Conservation (phyloP, 2,329 filamentous ascomycete species). For the Exophiala spinifera region DNA sequence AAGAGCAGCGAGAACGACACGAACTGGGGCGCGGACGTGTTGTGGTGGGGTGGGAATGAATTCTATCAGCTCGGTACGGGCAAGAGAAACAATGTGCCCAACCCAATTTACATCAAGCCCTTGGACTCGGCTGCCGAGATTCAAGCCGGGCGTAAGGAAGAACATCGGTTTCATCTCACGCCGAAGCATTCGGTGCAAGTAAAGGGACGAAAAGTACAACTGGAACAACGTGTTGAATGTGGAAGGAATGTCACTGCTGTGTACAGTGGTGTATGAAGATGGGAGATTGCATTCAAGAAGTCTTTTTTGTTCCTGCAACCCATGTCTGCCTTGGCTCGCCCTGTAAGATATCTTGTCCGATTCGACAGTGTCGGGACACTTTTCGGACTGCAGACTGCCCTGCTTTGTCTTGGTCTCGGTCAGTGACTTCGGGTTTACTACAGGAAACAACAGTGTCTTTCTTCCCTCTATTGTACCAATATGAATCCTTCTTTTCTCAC, state of each 20-base stretch:
- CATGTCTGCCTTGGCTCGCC: neutral
- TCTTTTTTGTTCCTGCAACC: neutral
- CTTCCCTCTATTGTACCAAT: neutral
- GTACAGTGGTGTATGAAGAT: constrained; percentile 61
- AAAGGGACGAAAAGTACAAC: constrained; percentile 65
- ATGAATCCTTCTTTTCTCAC: neutral
- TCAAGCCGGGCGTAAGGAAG: constrained; percentile 61
- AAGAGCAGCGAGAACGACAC: constrained; percentile 63
- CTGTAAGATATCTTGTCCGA: neutral
- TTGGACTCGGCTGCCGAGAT: constrained; percentile 65
- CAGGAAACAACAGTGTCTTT: too few relatives aligned
- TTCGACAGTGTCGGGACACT: neutral
- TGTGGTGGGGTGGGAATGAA: constrained; percentile 96
- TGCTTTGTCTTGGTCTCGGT: neutral
- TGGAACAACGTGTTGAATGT: constrained; percentile 87
- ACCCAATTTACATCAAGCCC: constrained; percentile 75
- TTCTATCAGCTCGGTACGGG: constrained; percentile 90
- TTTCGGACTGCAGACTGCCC: neutral
- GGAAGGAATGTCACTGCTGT: constrained; percentile 78
- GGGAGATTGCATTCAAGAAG: neutral
- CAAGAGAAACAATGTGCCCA: constrained; percentile 74
- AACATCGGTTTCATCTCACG: constrained; percentile 76
- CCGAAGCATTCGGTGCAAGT: constrained; percentile 69
- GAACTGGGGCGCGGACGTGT: constrained; percentile 82
- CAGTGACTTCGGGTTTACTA: neutral